Conservation (phyloP, 305 asterid genomes). For the Nicotiana rustica region DNA sequence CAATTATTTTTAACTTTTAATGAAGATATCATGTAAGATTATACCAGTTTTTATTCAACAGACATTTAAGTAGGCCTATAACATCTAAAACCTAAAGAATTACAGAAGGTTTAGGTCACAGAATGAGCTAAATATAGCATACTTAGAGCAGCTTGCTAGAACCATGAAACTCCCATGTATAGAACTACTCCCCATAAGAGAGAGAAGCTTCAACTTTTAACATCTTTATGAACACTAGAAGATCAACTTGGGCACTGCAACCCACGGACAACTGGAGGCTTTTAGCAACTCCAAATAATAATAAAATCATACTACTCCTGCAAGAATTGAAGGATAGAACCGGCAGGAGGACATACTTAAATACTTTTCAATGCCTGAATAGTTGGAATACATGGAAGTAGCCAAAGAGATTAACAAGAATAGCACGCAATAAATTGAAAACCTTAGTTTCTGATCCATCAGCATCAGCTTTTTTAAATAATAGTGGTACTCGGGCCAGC, state of each 20-base stretch:
- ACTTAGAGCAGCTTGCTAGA: not conserved
- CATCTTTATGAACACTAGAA: conserved; percentile 8
- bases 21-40: not conserved
- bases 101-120: not conserved
- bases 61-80: not conserved
- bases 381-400: conserved; percentile 14
- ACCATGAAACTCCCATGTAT: conserved; percentile 10
- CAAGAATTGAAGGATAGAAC: not conserved
- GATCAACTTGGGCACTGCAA: conserved; percentile 1
- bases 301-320: not conserved
- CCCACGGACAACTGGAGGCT: not conserved
- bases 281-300: conserved; percentile 26
- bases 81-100: conserved; percentile 6
- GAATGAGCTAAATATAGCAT: conserved; percentile 25
- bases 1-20: not conserved
- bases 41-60: not conserved
- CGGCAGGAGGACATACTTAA: not conserved
- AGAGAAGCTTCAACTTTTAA: conserved; percentile 19
- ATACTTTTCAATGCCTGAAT: conserved; percentile 8
- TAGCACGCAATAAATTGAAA: conserved; percentile 6
- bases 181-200: conserved; percentile 4
- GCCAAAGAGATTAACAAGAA: conserved; percentile 4
- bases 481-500: not conserved
- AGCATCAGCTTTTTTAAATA: not conserved
- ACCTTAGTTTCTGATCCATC: not conserved